Conservation (phyloP, 2,329 filamentous ascomycete species). For the Ceratocystiopsis minuta region DNA sequence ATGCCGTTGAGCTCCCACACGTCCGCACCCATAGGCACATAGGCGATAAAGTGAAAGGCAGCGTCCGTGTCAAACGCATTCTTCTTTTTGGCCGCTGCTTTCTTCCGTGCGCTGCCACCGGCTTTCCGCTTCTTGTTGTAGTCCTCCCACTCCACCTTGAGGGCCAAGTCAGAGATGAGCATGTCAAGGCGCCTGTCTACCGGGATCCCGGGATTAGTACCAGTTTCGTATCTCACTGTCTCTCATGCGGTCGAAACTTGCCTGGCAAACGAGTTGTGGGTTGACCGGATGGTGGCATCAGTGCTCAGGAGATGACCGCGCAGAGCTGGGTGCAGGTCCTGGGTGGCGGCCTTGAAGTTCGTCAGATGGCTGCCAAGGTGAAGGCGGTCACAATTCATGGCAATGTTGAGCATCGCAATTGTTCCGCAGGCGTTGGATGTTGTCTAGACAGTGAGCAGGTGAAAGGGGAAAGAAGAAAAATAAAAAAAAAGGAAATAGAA, state of each 20-base stretch:
- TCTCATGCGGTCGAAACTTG: conserved; percentile 14
- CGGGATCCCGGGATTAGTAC: too few relatives aligned
- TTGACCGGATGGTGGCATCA: conserved; percentile 57
- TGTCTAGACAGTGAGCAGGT: conserved; percentile 30
- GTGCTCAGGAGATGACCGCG: conserved; percentile 60
- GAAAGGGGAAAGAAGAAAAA: too few relatives aligned
- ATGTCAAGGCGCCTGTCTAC: conserved; percentile 50
- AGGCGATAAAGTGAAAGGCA: conserved; percentile 95
- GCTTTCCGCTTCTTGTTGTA: conserved; percentile 21
- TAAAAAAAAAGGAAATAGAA: not conserved
- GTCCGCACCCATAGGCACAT: conserved; percentile 58
- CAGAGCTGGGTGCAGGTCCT: conserved; percentile 47
- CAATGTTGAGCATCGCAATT: conserved; percentile 80
- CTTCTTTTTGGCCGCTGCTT: conserved; percentile 8
- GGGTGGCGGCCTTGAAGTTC: conserved; percentile 57
- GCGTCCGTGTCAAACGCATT: conserved; percentile 47
- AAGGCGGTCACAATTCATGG: conserved; percentile 61
- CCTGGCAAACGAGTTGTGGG: conserved; percentile 79
- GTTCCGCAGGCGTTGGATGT: conserved; percentile 76
- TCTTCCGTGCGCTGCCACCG: not conserved
- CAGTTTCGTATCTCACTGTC: too few relatives aligned
- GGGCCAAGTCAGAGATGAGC: conserved; percentile 48
- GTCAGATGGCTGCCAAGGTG: conserved; percentile 52
- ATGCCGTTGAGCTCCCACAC: conserved; percentile 93
- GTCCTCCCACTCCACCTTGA: conserved; percentile 36